Evolutionary conservation across 768 basidiomycete species (phyloP).

Genomic region (Tulasnella sp.): DNA sequence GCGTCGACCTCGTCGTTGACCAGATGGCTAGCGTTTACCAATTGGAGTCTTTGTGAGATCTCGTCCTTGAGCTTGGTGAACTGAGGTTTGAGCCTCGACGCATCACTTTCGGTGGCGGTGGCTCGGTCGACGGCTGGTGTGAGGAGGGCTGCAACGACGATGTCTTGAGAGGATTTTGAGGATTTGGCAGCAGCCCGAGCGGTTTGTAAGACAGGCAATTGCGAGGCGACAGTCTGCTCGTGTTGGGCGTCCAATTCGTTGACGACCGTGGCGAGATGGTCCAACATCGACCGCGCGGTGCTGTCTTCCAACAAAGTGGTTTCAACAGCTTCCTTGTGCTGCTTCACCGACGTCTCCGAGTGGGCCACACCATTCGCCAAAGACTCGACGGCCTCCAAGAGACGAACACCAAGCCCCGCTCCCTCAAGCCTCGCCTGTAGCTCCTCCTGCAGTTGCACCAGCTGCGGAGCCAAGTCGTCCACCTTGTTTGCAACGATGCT

Average conservation of each 20-base stretch:
- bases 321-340: not conserved
- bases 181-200: not conserved
- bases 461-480: conserved; percentile 1
- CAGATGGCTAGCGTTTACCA: not conserved
- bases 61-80: not conserved
- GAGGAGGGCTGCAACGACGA: not conserved
- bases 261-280: not conserved
- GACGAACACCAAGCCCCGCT: not conserved
- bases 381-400: not conserved
- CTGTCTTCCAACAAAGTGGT: not conserved
- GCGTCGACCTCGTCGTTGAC: not conserved
- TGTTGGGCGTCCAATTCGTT: not conserved
- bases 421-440: not conserved
- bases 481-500: conserved; percentile 30
- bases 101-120: not conserved
- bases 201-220: not conserved
- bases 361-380: not conserved
- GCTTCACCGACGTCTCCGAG: not conserved
- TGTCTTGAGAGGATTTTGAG: not conserved
- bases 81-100: not conserved
- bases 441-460: conserved; percentile 4
- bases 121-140: not conserved
- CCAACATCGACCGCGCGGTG: not conserved
- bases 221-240: not conserved
- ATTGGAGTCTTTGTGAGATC: not conserved